Evolutionary conservation across 2,329 filamentous ascomycete species (phyloP), one percentile per base, ranked within the genome.

Genomic region (Diaporthe helianthi): DNA sequence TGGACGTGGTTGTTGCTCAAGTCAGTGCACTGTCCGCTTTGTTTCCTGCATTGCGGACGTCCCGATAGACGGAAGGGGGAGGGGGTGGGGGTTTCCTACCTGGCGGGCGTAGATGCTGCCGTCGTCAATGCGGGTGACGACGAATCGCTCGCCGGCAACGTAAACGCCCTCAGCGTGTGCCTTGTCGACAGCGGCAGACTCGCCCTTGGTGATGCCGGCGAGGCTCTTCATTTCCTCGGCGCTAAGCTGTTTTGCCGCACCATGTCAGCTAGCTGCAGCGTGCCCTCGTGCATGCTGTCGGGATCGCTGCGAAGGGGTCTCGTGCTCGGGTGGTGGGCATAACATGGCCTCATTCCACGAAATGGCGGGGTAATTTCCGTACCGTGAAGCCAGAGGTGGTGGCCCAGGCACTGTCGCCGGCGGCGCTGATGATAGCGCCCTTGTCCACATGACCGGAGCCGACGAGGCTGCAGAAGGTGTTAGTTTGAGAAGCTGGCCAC

Each of bases 41-140:
- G 22, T 19, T n/a, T 17, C 29, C 24, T 19, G 41, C 24, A 26
- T 26, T 26, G 10, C 22, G 22, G 9, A 13, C 22, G 26, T 26
- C 13, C 26, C n/a, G 44, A 22, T n/a, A n/a, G n/a, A n/a, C n/a
- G n/a, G n/a, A n/a, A n/a, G n/a, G n/a, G n/a, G n/a, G n/a, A n/a
- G n/a, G n/a, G 7, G n/a, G 54, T 2, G 8, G 4, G 24, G 4
- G 3, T 24, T 33, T 58, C 84, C 72, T 84, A 97, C 94, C 88
- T 93, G 90, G 87, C 94, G 93, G 73, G 89, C 93, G 81, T 97
- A 97, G 76, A 97, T 82, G 83, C 89, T 91, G 79, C 91, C 86
- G 38, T 92, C 93, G 72, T 94, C 92, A 65, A 90, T 88, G 78
- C 88, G 90, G 79, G 93, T 86, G 78, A 91, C 85, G 79, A 98